Base-by-base conservation (phyloP, 306 rosid species). In the Begonia peltatifolia region DNA sequence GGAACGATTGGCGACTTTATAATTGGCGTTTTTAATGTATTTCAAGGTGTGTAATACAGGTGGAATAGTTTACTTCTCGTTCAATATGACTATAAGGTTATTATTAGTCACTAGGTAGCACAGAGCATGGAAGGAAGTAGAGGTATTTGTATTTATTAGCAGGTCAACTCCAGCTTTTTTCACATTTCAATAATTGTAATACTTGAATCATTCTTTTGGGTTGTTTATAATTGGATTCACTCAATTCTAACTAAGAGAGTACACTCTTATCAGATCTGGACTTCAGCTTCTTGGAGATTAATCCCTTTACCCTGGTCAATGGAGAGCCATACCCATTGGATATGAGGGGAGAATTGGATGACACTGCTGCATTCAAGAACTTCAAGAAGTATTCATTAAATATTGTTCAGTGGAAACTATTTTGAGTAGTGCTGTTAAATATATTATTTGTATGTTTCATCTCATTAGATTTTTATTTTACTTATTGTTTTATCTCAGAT, bases 281-380 rank as follows among this genome's bases (percentile, higher is more conserved):
- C 72, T 83, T 83, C 72, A 80, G 69, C 69, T 83, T 87, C 53
- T 69, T 87, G 42, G 95, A 87, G 83, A 78, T 87, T 93, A 87
- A 83, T 63, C 95, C 95, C 2, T 87, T 87, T 68, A 71, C 93
- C 12, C 64, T 83, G 66, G 86, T 87, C 56, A 61, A 87, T 11
- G 86, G 83, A 58, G 82, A 71, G 74, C 88, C 95, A 25, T 87
- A 66, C 65, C 93, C 95, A 41, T 62, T 87, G 71, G 93, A 87
- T 71, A 87, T 82, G 88, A 73, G 95, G 66, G 95, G 95, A 50
- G 95, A 87, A 64, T 57, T 87, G 76, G 95, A 87, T 67, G 95
- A 87, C 70, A 87, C 89, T 61, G 93, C 93, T 35, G 87, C 82
- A 10, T 87, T 87, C 68, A 83, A 87, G 76, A 87, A 83, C 77